phyloP scores from a whole-genome alignment of 768 basidiomycete genomes.

The Amyloporia xantha region DNA sequence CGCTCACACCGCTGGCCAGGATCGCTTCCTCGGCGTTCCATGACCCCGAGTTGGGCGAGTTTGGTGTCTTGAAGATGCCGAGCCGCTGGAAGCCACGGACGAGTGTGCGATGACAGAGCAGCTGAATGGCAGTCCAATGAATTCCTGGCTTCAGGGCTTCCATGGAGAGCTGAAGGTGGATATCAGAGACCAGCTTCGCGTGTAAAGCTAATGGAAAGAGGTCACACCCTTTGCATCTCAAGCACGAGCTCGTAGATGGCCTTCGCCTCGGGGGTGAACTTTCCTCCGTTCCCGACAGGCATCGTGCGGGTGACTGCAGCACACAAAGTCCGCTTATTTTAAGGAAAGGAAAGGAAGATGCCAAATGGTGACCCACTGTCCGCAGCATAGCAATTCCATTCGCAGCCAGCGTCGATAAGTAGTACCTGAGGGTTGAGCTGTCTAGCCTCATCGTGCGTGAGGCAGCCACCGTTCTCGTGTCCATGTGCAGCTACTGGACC shows the following conservation, averaged over 20 bases:
- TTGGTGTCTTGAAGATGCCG: slow-evolving; percentile 72
- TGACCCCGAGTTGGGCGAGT: slow-evolving; percentile 40
- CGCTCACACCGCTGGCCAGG: slow-evolving; percentile 65
- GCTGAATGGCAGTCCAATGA: slow-evolving; percentile 87
- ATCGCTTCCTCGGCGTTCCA: slow-evolving; percentile 64
- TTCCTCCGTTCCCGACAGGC: slow-evolving; percentile 91
- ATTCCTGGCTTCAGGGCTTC: slow-evolving; percentile 64
- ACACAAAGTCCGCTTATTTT: no score
- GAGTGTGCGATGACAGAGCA: slow-evolving; percentile 77
- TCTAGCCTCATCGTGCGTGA: slow-evolving; percentile 36
- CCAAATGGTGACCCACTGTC: slow-evolving; percentile 39
- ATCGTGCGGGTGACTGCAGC: slow-evolving; percentile 60
- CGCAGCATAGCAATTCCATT: slow-evolving; percentile 66
- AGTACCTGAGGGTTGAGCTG: slow-evolving; percentile 62
- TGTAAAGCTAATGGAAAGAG: background rate
- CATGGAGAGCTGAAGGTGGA: slow-evolving; percentile 52
- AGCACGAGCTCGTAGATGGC: slow-evolving; percentile 85
- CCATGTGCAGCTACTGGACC: slow-evolving; percentile 58
- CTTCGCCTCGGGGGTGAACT: slow-evolving; percentile 73
- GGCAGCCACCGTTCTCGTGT: slow-evolving; percentile 42
- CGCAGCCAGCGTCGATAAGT: slow-evolving; percentile 92
- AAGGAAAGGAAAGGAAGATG: background rate
- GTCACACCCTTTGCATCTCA: slow-evolving; percentile 82
- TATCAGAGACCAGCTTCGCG: slow-evolving; percentile 6
- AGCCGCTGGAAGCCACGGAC: slow-evolving; percentile 75